Evolutionary conservation across 371 early-diverging fungal species (phyloP).

Genomic region (Lichtheimia ramosa): DNA sequence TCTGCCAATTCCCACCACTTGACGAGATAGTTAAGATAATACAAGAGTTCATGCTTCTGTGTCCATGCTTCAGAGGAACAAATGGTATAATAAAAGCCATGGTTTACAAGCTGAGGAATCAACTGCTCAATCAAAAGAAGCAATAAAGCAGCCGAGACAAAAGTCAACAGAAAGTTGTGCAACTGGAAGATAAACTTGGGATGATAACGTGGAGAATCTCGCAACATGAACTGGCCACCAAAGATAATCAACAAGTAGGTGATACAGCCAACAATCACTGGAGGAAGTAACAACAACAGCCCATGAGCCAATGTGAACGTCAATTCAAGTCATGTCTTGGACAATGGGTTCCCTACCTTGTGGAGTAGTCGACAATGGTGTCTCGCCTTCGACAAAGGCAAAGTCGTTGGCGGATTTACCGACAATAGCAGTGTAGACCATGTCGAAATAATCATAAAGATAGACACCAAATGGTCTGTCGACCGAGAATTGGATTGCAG

Average conservation of each 20-base stretch:
- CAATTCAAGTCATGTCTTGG: too few species aligned
- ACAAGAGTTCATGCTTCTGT: conserved; percentile 70
- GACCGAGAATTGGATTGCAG: conserved; percentile 16
- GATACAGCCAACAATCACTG: conserved; percentile 48
- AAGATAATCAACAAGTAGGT: conserved; percentile 72
- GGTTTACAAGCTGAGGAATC: conserved; percentile 54
- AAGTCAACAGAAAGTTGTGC: conserved; percentile 75
- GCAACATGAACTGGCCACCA: conserved; percentile 69
- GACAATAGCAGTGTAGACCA: conserved; percentile 17
- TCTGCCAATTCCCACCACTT: conserved; percentile 79
- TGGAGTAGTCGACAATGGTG: conserved; percentile 32
- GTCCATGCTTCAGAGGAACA: conserved; percentile 69
- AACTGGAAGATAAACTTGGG: conserved; percentile 65
- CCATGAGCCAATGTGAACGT: too few species aligned
- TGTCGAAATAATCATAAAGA: conserved; percentile 23
- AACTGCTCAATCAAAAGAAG: conserved; percentile 70
- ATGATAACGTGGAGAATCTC: conserved; percentile 55
- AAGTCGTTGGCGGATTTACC: conserved; percentile 23
- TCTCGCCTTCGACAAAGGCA: conserved; percentile 20
- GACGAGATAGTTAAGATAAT: conserved; percentile 83
- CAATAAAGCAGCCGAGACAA: conserved; percentile 63
- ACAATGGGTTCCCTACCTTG: conserved; percentile 32
- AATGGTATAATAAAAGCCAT: conserved; percentile 70
- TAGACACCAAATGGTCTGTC: conserved; percentile 27
- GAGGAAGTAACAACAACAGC: neutral